phyloP scores from a whole-genome alignment of 441 rosid species.

The Corymbia calophylla region DNA sequence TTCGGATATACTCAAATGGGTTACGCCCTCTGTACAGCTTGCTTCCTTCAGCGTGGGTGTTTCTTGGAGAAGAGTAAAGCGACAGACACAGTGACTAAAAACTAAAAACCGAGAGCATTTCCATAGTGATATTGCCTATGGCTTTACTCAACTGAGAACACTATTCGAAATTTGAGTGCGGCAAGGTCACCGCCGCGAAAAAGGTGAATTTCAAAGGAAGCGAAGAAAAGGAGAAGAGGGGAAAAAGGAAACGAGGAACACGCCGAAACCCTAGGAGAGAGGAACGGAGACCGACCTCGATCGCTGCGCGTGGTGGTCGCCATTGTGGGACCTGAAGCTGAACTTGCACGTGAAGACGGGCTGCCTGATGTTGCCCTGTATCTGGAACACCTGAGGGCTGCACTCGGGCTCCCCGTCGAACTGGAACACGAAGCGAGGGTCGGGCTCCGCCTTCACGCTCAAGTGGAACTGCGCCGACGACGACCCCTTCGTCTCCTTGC shows the following conservation, averaged over 20 bases:
- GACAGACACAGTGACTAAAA: conserved; percentile 1
- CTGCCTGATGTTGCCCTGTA: conserved; percentile 71
- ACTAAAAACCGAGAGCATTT: not conserved
- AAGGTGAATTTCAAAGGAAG: not conserved
- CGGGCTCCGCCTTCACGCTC: conserved; percentile 74
- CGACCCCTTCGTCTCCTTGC: conserved; percentile 37
- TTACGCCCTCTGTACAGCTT: not conserved
- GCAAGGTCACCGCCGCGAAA: not conserved
- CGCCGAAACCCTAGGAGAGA: not conserved
- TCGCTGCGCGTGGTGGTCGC: conserved; percentile 38
- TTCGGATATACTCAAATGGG: not conserved
- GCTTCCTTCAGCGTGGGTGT: not conserved
- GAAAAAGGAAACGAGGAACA: not conserved
- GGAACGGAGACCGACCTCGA: conserved; percentile 43
- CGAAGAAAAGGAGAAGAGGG: not conserved
- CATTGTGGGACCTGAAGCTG: conserved; percentile 58
- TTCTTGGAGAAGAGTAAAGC: conserved; percentile 8
- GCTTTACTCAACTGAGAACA: conserved; percentile 1
- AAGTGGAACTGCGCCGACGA: conserved; percentile 54
- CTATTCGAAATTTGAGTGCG: not conserved
- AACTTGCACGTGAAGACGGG: conserved; percentile 95
- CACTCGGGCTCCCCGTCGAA: conserved; percentile 96
- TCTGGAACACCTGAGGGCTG: conserved; percentile 89
- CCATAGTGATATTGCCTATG: not conserved
- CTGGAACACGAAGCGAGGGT: conserved; percentile 91